phyloP scores from a whole-genome alignment of 805 yeast species.

The Tetrapisispora pingtungensis region DNA sequence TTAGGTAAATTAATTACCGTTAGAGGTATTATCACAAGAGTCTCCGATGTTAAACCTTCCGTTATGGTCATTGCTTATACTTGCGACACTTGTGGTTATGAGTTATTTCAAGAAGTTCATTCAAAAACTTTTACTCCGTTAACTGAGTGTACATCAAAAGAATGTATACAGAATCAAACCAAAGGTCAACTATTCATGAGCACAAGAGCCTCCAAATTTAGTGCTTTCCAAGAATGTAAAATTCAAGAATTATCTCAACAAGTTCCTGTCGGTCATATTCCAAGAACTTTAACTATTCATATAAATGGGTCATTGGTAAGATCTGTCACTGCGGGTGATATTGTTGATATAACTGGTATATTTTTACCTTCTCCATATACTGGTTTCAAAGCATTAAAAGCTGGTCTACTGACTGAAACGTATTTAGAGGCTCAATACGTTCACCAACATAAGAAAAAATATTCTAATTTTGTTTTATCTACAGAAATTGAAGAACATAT shows the following conservation, averaged over 20 bases:
- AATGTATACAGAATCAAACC: slow-evolving; percentile 67
- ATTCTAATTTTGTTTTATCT: slow-evolving; percentile 53
- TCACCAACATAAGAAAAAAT: slow-evolving; percentile 80
- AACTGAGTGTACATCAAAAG: slow-evolving; percentile 71
- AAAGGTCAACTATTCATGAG: slow-evolving; percentile 86
- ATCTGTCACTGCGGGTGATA: slow-evolving; percentile 84
- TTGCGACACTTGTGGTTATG: slow-evolving; percentile 95
- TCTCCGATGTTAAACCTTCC: slow-evolving; percentile 91
- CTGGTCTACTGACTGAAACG: slow-evolving; percentile 91
- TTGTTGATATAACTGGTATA: slow-evolving; percentile 86
- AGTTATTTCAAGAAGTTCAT: slow-evolving; percentile 89
- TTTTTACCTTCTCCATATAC: slow-evolving; percentile 93
- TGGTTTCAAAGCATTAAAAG: slow-evolving; percentile 84
- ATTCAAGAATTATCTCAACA: slow-evolving; percentile 92
- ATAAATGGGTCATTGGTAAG: slow-evolving; percentile 90
- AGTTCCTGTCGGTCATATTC: slow-evolving; percentile 97
- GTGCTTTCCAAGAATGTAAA: slow-evolving; percentile 90
- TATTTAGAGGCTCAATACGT: slow-evolving; percentile 82
- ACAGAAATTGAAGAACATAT: slow-evolving; percentile 49
- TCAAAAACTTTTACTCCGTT: slow-evolving; percentile 81
- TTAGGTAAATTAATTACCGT: slow-evolving; percentile 84
- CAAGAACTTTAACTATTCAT: slow-evolving; percentile 75
- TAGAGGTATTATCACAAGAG: slow-evolving; percentile 90
- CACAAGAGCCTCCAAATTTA: slow-evolving; percentile 91
- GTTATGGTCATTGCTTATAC: slow-evolving; percentile 89